Conservation (phyloP, 2,329 filamentous ascomycete genomes). For the Myriosclerotinia scirpicola region DNA sequence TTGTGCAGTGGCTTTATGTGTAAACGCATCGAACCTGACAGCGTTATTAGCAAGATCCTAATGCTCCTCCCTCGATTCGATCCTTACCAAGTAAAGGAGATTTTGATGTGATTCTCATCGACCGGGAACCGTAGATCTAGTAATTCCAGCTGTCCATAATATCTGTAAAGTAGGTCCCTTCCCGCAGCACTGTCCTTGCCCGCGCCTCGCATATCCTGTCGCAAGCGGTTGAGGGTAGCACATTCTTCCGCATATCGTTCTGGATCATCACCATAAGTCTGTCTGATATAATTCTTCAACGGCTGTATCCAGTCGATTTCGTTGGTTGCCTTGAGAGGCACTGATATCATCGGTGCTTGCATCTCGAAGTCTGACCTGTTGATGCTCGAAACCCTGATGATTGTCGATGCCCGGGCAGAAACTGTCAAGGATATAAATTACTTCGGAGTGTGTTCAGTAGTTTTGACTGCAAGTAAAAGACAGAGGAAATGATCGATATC, state of each 20-base stretch:
- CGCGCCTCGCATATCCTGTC: constrained; percentile 97
- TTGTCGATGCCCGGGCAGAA: constrained; percentile 18
- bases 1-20: constrained; percentile 93
- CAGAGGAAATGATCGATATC: neutral
- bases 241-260: constrained; percentile 96
- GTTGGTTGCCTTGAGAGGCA: constrained; percentile 89
- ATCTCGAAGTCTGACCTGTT: constrained; percentile 45
- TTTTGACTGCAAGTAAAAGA: neutral
- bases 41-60: constrained; percentile 6
- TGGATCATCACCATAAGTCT: constrained; percentile 94
- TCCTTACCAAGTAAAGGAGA: constrained; percentile 92
- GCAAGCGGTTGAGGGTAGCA: constrained; percentile 85
- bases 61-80: neutral
- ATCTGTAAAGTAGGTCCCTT: constrained; percentile 89
- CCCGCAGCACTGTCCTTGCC: constrained; percentile 95
- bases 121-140: constrained; percentile 94
- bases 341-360: constrained; percentile 92
- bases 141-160: constrained; percentile 95
- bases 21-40: constrained; percentile 97
- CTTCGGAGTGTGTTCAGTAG: neutral
- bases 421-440: neutral
- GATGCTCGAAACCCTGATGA: constrained; percentile 20
- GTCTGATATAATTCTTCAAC: constrained; percentile 88
- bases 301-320: constrained; percentile 98
- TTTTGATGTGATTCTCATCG: constrained; percentile 98